Evolutionary conservation across 2,329 filamentous ascomycete species (phyloP).

Genomic region (Colletotrichum sp.): DNA sequence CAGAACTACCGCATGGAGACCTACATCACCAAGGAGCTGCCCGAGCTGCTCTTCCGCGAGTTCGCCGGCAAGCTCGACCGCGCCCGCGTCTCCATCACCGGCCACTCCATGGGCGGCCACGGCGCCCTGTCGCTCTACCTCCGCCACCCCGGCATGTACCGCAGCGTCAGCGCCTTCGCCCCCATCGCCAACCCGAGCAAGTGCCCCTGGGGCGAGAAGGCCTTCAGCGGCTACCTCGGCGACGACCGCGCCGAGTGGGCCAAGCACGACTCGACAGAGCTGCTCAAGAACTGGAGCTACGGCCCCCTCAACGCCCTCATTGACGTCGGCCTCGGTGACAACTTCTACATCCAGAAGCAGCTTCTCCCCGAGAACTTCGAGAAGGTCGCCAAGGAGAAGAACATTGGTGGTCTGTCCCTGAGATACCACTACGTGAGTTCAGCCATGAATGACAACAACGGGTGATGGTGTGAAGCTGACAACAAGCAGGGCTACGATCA

Average conservation of each 20-base stretch:
- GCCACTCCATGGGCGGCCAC: slow-evolving; percentile 97
- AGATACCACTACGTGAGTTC: slow-evolving; percentile 77
- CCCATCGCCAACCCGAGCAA: slow-evolving; percentile 86
- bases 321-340: slow-evolving; percentile 91
- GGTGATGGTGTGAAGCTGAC: neutral
- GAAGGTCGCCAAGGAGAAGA: slow-evolving; percentile 77
- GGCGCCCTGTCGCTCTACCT: slow-evolving; percentile 92
- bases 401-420: slow-evolving; percentile 74
- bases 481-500: slow-evolving; percentile 83
- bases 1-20: slow-evolving; percentile 92
- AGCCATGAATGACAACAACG: neutral
- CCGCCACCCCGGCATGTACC: slow-evolving; percentile 89
- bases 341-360: slow-evolving; percentile 95
- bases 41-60: slow-evolving; percentile 71
- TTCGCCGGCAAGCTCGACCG: slow-evolving; percentile 75
- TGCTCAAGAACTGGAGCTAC: slow-evolving; percentile 75
- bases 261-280: slow-evolving; percentile 89
- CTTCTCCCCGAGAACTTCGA: slow-evolving; percentile 93
- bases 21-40: slow-evolving; percentile 91
- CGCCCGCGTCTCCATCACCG: slow-evolving; percentile 79
- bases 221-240: slow-evolving; percentile 90
- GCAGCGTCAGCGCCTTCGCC: slow-evolving; percentile 87
- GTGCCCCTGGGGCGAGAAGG: slow-evolving; percentile 95
- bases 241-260: slow-evolving; percentile 79
- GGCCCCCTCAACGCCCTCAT: slow-evolving; percentile 78